Evolutionary conservation across 139 green algal species (phyloP).

Genomic region (Klebsormidium nitens): DNA sequence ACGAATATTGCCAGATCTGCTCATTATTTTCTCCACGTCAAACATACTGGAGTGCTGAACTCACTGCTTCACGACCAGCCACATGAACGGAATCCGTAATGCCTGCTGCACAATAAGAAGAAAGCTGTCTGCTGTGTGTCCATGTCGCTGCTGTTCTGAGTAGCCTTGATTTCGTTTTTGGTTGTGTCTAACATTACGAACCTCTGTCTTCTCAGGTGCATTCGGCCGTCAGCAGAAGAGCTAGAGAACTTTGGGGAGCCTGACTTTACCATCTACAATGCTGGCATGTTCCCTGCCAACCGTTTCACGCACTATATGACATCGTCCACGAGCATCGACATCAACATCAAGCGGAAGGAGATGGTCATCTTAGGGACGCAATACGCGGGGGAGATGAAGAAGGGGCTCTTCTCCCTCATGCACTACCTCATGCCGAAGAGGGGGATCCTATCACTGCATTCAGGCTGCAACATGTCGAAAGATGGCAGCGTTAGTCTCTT

Average conservation of each 20-base stretch:
- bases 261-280: constrained; percentile 95
- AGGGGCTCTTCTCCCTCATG: constrained; percentile 79
- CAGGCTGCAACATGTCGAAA: constrained; percentile 61
- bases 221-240: constrained; percentile 66
- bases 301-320: constrained; percentile 83
- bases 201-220: constrained; percentile 53
- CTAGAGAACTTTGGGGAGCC: constrained; percentile 64
- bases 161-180: no score
- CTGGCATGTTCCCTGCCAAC: constrained; percentile 79
- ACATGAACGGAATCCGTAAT: no score
- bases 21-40: no score
- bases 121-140: no score
- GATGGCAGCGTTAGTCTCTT: constrained; percentile 49
- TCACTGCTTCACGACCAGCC: no score
- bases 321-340: constrained; percentile 73
- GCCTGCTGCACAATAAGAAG: no score
- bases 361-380: constrained; percentile 73
- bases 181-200: no score
- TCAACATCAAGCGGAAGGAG: constrained; percentile 69
- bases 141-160: no score
- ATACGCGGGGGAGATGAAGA: constrained; percentile 90
- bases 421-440: constrained; percentile 84
- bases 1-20: no score
- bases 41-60: no score
- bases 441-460: constrained; percentile 82